Conservation (phyloP, 2,329 filamentous ascomycete species). For the Alternaria brassicae region DNA sequence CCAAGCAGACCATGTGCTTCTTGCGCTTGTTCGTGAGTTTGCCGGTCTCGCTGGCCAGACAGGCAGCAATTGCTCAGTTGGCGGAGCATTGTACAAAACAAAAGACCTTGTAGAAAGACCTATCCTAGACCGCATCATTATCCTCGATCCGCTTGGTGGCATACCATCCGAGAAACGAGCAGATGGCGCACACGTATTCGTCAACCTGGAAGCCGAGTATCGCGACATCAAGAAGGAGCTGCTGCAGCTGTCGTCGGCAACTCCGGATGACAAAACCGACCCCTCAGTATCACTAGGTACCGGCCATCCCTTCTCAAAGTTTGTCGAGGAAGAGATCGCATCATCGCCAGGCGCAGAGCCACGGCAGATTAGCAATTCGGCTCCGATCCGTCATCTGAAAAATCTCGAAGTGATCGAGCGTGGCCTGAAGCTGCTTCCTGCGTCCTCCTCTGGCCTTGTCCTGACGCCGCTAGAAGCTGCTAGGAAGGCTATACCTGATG, state of each 20-base stretch:
- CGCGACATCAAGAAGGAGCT: slow-evolving; percentile 71
- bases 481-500: slow-evolving; percentile 51
- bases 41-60: slow-evolving; percentile 63
- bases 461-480: slow-evolving; percentile 87
- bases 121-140: slow-evolving; percentile 80
- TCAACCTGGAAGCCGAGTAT: slow-evolving; percentile 94
- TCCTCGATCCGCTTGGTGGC: slow-evolving; percentile 86
- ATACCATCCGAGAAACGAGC: slow-evolving; percentile 71
- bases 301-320: slow-evolving; percentile 57
- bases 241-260: slow-evolving; percentile 28
- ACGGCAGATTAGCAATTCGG: slow-evolving; percentile 23
- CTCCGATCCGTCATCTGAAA: slow-evolving; percentile 60
- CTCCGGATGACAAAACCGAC: slow-evolving; percentile 17
- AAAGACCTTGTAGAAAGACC: slow-evolving; percentile 40
- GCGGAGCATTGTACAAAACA: slow-evolving; percentile 29
- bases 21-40: slow-evolving; percentile 79
- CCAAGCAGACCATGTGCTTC: slow-evolving; percentile 68
- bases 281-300: slow-evolving; percentile 27
- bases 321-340: slow-evolving; percentile 43
- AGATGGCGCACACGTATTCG: slow-evolving; percentile 77
- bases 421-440: slow-evolving; percentile 77
- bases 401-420: slow-evolving; percentile 78
- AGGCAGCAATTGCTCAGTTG: slow-evolving; percentile 15
- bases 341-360: slow-evolving; percentile 22
- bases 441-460: slow-evolving; percentile 85